phyloP scores from a whole-genome alignment of 2,329 filamentous ascomycete genomes.

The Talaromyces sp. region DNA sequence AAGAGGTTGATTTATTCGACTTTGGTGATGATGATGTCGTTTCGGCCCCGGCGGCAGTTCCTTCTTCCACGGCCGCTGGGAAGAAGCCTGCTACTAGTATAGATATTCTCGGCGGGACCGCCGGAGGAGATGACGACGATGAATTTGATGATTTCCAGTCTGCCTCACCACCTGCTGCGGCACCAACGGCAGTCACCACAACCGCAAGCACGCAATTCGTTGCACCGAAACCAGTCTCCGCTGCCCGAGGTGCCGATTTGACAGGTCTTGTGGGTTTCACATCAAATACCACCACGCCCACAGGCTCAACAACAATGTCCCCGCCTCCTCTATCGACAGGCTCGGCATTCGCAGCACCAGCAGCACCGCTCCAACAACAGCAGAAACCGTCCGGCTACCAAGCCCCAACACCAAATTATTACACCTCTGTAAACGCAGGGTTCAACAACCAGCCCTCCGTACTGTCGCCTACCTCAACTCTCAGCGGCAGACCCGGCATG shows the following conservation, averaged over 20 bases:
- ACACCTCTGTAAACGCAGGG: conserved; percentile 66
- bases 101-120: conserved; percentile 43
- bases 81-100: conserved; percentile 47
- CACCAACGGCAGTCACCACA: conserved; percentile 48
- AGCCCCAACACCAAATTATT: conserved; percentile 85
- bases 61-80: conserved; percentile 39
- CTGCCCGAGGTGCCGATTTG: conserved; percentile 65
- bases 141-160: conserved; percentile 94
- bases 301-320: conserved; percentile 57
- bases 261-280: conserved; percentile 75
- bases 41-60: conserved; percentile 24
- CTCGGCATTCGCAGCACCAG: conserved; percentile 14
- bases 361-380: conserved; percentile 26
- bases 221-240: conserved; percentile 18
- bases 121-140: conserved; percentile 78
- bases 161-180: conserved; percentile 44
- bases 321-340: conserved; percentile 51
- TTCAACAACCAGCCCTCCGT: conserved; percentile 28
- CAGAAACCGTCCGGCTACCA: conserved; percentile 66
- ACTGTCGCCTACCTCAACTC: conserved; percentile 10
- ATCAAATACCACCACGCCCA: conserved; percentile 72
- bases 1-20: conserved; percentile 88
- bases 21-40: conserved; percentile 72
- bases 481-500: conserved; percentile 4
- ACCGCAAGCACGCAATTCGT: conserved; percentile 36